Percentiles rank a stretch among this genome's conserved stretches.
phyloP scores from a whole-genome alignment of 2,329 filamentous ascomycete species.

The Aureobasidium subglaciale region DNA sequence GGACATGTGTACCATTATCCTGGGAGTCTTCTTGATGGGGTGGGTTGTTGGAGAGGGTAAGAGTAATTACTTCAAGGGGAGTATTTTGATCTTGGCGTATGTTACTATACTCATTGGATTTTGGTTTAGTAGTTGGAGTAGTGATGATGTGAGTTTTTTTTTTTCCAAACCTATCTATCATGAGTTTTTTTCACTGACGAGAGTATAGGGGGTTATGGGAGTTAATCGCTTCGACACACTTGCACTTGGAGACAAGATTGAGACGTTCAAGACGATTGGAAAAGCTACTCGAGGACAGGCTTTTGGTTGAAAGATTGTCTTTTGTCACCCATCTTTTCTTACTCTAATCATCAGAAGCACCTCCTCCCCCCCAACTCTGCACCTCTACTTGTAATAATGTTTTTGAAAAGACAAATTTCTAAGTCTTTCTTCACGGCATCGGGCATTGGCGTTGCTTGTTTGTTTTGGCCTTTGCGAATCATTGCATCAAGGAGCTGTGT shows the following conservation, averaged over 20 bases:
- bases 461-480: too few species aligned
- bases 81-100: constrained; percentile 87
- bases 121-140: constrained; percentile 68
- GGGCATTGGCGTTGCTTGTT: neutral
- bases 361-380: too few species aligned
- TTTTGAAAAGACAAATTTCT: neutral
- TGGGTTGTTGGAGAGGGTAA: constrained; percentile 98
- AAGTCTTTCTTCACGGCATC: too few species aligned
- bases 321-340: neutral
- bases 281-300: neutral
- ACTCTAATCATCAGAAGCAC: too few species aligned
- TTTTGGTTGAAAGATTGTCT: neutral
- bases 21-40: constrained; percentile 91
- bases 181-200: neutral
- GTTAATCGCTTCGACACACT: constrained; percentile 42
- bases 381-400: constrained; percentile 9
- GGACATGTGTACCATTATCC: constrained; percentile 96
- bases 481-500: too few species aligned
- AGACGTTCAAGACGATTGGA: constrained; percentile 39
- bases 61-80: constrained; percentile 99
- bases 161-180: too few species aligned
- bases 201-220: constrained; percentile 30
- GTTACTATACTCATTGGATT: constrained; percentile 87
- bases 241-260: constrained; percentile 25
- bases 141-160: constrained; percentile 37